Conservation (phyloP, 1,139 yeast genomes). For the Scheffersomyces parashehatae region DNA sequence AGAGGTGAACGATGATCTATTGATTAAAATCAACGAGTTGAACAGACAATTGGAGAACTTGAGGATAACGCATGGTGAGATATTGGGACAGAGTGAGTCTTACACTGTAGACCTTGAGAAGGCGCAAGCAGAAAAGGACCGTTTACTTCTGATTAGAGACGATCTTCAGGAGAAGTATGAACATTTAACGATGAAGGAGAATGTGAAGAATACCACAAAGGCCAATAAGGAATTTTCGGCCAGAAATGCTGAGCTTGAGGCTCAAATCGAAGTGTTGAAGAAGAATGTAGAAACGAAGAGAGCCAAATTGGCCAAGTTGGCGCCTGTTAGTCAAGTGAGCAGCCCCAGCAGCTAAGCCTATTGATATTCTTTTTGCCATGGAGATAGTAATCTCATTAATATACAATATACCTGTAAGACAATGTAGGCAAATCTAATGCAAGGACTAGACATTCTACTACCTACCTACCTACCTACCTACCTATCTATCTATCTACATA, state of each 20-base stretch:
- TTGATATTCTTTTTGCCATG: no score
- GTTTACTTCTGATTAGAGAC: conserved; percentile 17
- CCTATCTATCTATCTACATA: no score
- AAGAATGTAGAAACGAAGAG: conserved; percentile 15
- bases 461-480: no score
- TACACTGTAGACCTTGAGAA: conserved; percentile 25
- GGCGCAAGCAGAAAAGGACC: conserved; percentile 22
- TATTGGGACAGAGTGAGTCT: conserved; percentile 35
- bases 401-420: no score
- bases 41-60: conserved; percentile 33
- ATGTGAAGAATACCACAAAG: conserved; percentile 44
- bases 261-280: conserved; percentile 27
- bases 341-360: no score
- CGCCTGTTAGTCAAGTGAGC: background rate
- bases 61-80: conserved; percentile 40
- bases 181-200: conserved; percentile 46
- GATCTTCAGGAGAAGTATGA: conserved; percentile 33
- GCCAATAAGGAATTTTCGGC: conserved; percentile 45
- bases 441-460: no score
- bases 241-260: conserved; percentile 39
- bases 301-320: conserved; percentile 11
- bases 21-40: conserved; percentile 27
- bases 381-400: no score
- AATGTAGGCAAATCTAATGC: no score
- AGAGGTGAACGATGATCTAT: conserved; percentile 39